phyloP scores from a whole-genome alignment of 140 eudicot species.

The Stevia rebaudiana region DNA sequence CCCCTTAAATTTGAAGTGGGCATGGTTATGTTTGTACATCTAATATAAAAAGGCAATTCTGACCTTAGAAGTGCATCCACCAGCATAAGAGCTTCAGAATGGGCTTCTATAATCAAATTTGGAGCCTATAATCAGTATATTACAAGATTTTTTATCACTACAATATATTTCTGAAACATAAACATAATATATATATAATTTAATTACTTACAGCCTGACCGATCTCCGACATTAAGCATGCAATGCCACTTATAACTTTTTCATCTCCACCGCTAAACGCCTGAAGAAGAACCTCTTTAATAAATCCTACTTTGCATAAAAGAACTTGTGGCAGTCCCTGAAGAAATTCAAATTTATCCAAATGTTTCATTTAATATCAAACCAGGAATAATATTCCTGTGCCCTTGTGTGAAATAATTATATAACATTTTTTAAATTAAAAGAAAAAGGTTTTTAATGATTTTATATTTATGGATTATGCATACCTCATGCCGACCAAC shows the following conservation, averaged over 20 bases:
- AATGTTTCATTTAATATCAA: neutral
- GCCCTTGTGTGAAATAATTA: neutral
- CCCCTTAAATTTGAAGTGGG: conserved; percentile 14
- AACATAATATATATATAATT: conserved; percentile 5
- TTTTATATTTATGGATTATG: conserved; percentile 12
- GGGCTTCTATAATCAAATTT: conserved; percentile 66
- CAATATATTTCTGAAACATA: conserved; percentile 1
- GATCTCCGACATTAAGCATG: conserved; percentile 94
- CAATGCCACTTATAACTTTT: conserved; percentile 75
- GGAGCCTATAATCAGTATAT: conserved; percentile 59
- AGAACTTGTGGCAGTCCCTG: conserved; percentile 91
- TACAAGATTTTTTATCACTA: conserved; percentile 4
- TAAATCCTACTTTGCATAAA: conserved; percentile 63
- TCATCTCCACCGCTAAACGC: conserved; percentile 75
- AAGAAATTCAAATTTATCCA: neutral
- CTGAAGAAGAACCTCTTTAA: conserved; percentile 74
- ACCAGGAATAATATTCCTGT: no score
- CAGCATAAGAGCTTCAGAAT: conserved; percentile 66
- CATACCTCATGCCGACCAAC: conserved; percentile 87
- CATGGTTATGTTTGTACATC: neutral
- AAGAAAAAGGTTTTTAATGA: neutral
- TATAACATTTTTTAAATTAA: conserved; percentile 2
- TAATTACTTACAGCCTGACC: conserved; percentile 90
- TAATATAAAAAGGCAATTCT: conserved; percentile 10
- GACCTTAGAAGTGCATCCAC: conserved; percentile 89